Percentiles rank a stretch among this genome's conserved stretches.
These are phyloP conservation scores for Phylloporus sp. DNA, from an alignment of 768 basidiomycete species.

Conservation along the genomic window DNA sequence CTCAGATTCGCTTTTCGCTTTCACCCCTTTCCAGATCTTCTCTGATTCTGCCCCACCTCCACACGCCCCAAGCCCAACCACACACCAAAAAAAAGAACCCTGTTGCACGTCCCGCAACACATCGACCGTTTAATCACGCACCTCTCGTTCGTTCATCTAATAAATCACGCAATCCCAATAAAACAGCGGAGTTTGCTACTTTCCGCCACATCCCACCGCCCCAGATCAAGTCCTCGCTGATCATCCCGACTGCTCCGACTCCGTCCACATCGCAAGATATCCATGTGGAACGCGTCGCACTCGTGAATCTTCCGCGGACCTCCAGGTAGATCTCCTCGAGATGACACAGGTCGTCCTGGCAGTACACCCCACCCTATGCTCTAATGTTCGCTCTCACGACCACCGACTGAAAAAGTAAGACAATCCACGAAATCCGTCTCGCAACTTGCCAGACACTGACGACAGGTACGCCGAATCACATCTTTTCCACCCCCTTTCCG, in stretches of 20 bases:
- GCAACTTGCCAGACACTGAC: conserved; percentile 11
- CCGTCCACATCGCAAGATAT: conserved; percentile 29
- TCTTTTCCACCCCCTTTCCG: conserved; percentile 26
- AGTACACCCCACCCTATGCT: conserved; percentile 13
- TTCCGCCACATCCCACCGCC: conserved; percentile 17
- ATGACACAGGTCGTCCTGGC: conserved; percentile 20
- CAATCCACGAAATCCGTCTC: conserved; percentile 5
- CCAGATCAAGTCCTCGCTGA: conserved; percentile 24
- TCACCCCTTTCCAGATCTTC: conserved; percentile 23
- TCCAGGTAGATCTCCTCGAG: conserved; percentile 24
- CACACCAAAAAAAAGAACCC: conserved; percentile 1
- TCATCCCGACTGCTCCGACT: conserved; percentile 26
- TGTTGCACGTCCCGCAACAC: neutral
- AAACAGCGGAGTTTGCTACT: conserved; percentile 15
- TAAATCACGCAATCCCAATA: conserved; percentile 14
- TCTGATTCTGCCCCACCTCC: conserved; percentile 20
- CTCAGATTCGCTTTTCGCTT: conserved; percentile 25
- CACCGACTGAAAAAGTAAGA: conserved; percentile 18
- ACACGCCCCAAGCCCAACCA: conserved; percentile 5
- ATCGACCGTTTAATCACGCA: conserved; percentile 6
- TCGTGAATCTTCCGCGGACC: conserved; percentile 31
- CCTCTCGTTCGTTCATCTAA: neutral
- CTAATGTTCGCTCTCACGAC: conserved; percentile 2
- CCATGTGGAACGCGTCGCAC: conserved; percentile 25
- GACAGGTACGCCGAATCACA: conserved; percentile 16